Evolutionary conservation across 352 stramenopile species (phyloP).

Genomic region (Sclerospora graminicola): DNA sequence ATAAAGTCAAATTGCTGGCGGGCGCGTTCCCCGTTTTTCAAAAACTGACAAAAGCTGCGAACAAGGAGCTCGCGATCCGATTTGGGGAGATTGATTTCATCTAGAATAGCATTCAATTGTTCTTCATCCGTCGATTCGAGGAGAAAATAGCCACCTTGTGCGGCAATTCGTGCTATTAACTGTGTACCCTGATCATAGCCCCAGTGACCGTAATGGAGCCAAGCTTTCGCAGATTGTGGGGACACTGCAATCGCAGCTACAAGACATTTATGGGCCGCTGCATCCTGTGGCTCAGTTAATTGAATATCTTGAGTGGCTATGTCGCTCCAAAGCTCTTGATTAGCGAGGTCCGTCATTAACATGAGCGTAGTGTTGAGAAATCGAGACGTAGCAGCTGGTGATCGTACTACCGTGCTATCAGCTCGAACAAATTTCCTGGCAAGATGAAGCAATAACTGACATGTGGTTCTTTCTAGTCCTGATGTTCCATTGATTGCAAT

Average conservation of each 20-base stretch:
- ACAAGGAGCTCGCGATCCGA: slow-evolving; percentile 25
- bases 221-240: slow-evolving; percentile 32
- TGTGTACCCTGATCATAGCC: slow-evolving; percentile 44
- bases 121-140: slow-evolving; percentile 33
- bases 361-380: slow-evolving; percentile 4
- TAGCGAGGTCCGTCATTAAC: not conserved
- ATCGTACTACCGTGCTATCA: slow-evolving; percentile 10
- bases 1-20: slow-evolving; percentile 27
- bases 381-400: slow-evolving; percentile 1
- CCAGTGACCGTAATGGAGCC: slow-evolving; percentile 63
- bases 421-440: slow-evolving; percentile 9
- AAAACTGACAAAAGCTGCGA: slow-evolving; percentile 35
- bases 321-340: not conserved
- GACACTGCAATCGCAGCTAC: slow-evolving; percentile 25
- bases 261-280: slow-evolving; percentile 19
- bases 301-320: slow-evolving; percentile 1
- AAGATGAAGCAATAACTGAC: slow-evolving; percentile 25
- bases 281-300: slow-evolving; percentile 3
- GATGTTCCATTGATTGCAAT: not conserved
- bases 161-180: slow-evolving; percentile 28
- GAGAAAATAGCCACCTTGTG: slow-evolving; percentile 42
- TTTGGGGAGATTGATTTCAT: slow-evolving; percentile 26
- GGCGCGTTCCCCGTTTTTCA: slow-evolving; percentile 38
- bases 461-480: slow-evolving; percentile 1
- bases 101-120: slow-evolving; percentile 26